Base-by-base conservation (phyloP, 2,329 filamentous ascomycete species). In the Colletotrichum sublineola region DNA sequence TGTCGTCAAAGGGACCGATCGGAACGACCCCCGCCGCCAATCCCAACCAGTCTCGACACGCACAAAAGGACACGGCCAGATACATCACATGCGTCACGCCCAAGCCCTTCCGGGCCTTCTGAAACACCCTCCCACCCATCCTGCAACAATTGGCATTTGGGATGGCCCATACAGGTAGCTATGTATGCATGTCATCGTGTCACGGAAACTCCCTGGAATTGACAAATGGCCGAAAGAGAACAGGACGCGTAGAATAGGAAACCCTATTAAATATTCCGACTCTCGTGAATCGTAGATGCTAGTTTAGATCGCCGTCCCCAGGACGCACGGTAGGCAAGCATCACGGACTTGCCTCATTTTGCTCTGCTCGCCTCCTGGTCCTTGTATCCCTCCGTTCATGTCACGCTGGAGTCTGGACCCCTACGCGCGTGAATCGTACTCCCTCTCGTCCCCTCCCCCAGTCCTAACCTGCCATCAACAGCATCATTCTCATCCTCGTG, bases 101-200 rank as follows among this genome's bases (percentile, higher is more conserved):
- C 24, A 38, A 46, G 42, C 48, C 53, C 42, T 60, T 48, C 68
- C 53, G 15, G 53, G 55, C 40, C 66, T 56, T 72, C 60, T 69
- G 66, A 69, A 72, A 72, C 69, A 55, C 69, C 38, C 42, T 61
- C 33, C 15, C 64, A 36, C 44, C 64, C 31, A 20, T 72, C 66
- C 60, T 72, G 46, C 38, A 40, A 7, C 55, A 24, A 15, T 40
- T 9, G n/a, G 31, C 5, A 9, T 24, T 46, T 18, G 42, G 14
- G 42, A 24, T 24, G 24, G 24, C 24, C 24, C 24, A 24, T 24
- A 24, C 24, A 24, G 24, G 24, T 24, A 15, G 12, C 44, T 20
- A 11, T 48, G 46, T 58, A 72, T 53, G 58, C 65, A 72, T 63
- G 60, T 66, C 69, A 61, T 24, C 11, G 50, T 7, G 29, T 15